Evolutionary conservation across 306 rosid species (phyloP).

Genomic region (Castanopsis chinensis): DNA sequence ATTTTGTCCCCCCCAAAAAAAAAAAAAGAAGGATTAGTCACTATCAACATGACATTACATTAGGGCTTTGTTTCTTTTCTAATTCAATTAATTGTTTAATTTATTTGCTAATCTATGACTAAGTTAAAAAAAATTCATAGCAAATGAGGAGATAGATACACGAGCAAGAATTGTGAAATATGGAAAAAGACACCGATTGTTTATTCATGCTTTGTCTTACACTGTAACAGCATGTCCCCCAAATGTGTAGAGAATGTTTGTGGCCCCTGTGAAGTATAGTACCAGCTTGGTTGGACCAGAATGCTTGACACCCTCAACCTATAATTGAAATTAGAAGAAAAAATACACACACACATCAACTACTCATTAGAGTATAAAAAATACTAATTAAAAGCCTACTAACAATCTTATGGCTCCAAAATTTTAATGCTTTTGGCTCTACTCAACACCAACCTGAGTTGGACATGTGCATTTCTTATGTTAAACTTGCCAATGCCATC

Average conservation of each 20-base stretch:
- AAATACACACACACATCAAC: neutral
- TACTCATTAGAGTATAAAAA: neutral
- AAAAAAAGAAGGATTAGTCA: slow-evolving; percentile 36
- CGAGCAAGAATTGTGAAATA: slow-evolving; percentile 13
- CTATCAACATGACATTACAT: slow-evolving; percentile 36
- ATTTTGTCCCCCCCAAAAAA: slow-evolving; percentile 37
- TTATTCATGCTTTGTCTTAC: slow-evolving; percentile 53
- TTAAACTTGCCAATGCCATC: no score
- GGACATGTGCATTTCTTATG: no score
- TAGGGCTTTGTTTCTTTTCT: slow-evolving; percentile 8
- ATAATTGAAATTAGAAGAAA: neutral
- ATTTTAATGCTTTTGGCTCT: neutral
- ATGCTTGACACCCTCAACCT: slow-evolving; percentile 94
- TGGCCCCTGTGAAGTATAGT: slow-evolving; percentile 96
- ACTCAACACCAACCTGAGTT: no score
- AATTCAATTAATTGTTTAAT: neutral
- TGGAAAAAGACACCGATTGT: slow-evolving; percentile 30
- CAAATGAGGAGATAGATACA: neutral
- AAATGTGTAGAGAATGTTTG: slow-evolving; percentile 99
- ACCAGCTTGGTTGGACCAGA: slow-evolving; percentile 90
- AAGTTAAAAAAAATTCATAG: neutral
- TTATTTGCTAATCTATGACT: neutral
- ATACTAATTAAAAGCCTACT: neutral
- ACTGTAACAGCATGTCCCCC: slow-evolving; percentile 99
- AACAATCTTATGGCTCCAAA: neutral